A percentile compares a stretch with the other conserved stretches of the same genome.
phyloP scores from a whole-genome alignment of 192 early-diverging fungal genomes.

The Coemansia sp. region DNA sequence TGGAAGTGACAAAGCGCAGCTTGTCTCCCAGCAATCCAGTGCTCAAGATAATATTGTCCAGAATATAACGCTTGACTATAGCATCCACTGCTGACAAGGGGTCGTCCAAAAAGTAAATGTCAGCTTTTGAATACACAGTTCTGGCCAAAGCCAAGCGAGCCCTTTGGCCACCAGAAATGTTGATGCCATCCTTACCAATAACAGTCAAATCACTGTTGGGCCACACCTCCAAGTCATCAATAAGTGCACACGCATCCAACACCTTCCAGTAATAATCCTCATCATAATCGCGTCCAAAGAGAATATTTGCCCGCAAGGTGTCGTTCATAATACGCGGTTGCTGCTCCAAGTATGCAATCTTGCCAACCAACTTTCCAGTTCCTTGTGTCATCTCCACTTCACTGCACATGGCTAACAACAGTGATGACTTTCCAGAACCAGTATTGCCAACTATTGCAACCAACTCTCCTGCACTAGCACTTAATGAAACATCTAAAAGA shows the following conservation, averaged over 20 bases:
- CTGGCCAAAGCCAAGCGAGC: slow-evolving; percentile 69
- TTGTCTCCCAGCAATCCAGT: slow-evolving; percentile 58
- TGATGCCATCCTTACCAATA: slow-evolving; percentile 71
- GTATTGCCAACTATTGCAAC: slow-evolving; percentile 63
- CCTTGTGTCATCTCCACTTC: slow-evolving; percentile 49
- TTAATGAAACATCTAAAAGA: slow-evolving; percentile 14
- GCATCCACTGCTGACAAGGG: slow-evolving; percentile 72
- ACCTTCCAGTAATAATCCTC: slow-evolving; percentile 60
- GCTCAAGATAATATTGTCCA: slow-evolving; percentile 63
- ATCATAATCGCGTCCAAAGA: slow-evolving; percentile 73
- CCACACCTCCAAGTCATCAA: slow-evolving; percentile 65
- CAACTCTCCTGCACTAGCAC: slow-evolving; percentile 38
- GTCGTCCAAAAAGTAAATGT: slow-evolving; percentile 73
- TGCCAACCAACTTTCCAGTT: slow-evolving; percentile 21
- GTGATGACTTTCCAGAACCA: slow-evolving; percentile 64
- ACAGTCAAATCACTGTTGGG: slow-evolving; percentile 69
- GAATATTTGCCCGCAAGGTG: slow-evolving; percentile 75
- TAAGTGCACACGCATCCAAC: slow-evolving; percentile 64
- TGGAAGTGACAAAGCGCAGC: slow-evolving; percentile 50
- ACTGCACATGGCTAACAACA: slow-evolving; percentile 64
- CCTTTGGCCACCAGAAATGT: slow-evolving; percentile 73
- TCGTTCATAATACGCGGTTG: slow-evolving; percentile 40
- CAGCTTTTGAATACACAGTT: slow-evolving; percentile 67
- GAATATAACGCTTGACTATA: slow-evolving; percentile 65
- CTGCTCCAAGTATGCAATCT: slow-evolving; percentile 37